Base-by-base conservation (phyloP, 148 eudicot genomes). In the Persicaria tinctoria region DNA sequence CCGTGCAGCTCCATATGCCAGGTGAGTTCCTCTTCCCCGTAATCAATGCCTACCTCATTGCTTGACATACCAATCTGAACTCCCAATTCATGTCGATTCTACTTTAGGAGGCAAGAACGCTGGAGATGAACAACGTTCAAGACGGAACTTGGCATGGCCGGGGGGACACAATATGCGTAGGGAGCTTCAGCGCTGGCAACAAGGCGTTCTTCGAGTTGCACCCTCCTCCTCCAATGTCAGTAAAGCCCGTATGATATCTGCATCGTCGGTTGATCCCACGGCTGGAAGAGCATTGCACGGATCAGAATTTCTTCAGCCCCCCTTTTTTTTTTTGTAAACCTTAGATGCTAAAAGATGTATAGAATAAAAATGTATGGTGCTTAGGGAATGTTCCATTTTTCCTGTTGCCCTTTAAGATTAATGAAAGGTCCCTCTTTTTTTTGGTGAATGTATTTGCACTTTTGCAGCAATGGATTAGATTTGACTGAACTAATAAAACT, bases 61-160 rank as follows among this genome's bases (percentile, higher is more conserved):
- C 14, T 69, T 70, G 12, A 41, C 3, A 38, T 2, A 66, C 41
- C 5, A 2, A 6, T 66, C 46, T 66, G 4, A 57, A 66, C 14
- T 66, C 14, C 5, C 18, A 41, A 27, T 63, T 27, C 51, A 2
- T 46, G 16, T 47, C 7, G 5, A 13, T 49, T 47, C 59, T 80
- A 8, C 77, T 44, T 51, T 76, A 93, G 98, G 98, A 94, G 68
- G 85, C 97, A 5, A 86, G 97, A 83, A 94, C 98, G 47, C 70
- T 94, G 83, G 96, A 94, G 84, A 94, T 88, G 86, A 94, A 91
- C 84, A 94, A 94, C 77, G 95, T 91, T 75, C 96, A 91, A 76
- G 97, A 91, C 77, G 98, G 97, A 68, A 83, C 85, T 11, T 94
- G 98, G 98, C 97, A 90, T 74, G 97, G 98, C 11, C 86, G 96